A percentile compares a stretch with the other conserved stretches of the same genome.
These are phyloP conservation scores for Hirschioporus abietinus DNA, from an alignment of 768 basidiomycete species.

Conservation along the genomic window DNA sequence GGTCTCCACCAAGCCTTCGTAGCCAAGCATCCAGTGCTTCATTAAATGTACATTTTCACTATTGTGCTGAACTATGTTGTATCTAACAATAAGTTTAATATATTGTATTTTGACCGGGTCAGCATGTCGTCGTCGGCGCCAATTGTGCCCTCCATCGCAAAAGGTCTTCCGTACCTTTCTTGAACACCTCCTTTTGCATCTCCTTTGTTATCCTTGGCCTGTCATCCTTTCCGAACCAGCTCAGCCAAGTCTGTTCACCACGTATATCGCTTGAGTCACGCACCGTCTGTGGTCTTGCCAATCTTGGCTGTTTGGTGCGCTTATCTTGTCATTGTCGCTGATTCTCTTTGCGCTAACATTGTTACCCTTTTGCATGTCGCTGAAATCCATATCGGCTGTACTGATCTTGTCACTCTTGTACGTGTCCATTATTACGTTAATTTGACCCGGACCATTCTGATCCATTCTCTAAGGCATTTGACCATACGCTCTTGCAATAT, in stretches of 20 bases:
- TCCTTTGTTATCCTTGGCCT: no score
- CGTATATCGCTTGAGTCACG: no score
- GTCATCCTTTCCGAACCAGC: no score
- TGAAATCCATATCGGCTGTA: conserved; percentile 30
- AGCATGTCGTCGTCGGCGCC: conserved; percentile 21
- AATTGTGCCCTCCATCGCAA: conserved; percentile 40
- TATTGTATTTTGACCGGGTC: conserved; percentile 33
- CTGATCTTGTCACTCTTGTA: conserved; percentile 55
- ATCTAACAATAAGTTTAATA: conserved; percentile 19
- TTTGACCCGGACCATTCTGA: neutral
- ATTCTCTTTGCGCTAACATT: no score
- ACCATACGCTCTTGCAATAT: conserved; percentile 84
- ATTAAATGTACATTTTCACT: conserved; percentile 34
- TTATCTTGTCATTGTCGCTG: conserved; percentile 18
- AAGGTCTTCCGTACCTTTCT: no score
- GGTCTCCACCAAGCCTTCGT: conserved; percentile 31
- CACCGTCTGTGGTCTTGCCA: conserved; percentile 66
- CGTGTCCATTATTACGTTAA: conserved; percentile 38
- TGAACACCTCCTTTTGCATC: no score
- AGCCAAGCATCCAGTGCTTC: conserved; percentile 30
- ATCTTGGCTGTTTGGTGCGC: conserved; percentile 59
- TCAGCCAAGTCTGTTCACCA: no score
- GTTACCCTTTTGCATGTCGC: conserved; percentile 2
- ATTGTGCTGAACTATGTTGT: conserved; percentile 1
- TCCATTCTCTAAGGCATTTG: conserved; percentile 74